These are phyloP conservation scores for Talaromyces verruculosus DNA, from an alignment of 2,329 filamentous ascomycete species.

Conservation along the genomic window DNA sequence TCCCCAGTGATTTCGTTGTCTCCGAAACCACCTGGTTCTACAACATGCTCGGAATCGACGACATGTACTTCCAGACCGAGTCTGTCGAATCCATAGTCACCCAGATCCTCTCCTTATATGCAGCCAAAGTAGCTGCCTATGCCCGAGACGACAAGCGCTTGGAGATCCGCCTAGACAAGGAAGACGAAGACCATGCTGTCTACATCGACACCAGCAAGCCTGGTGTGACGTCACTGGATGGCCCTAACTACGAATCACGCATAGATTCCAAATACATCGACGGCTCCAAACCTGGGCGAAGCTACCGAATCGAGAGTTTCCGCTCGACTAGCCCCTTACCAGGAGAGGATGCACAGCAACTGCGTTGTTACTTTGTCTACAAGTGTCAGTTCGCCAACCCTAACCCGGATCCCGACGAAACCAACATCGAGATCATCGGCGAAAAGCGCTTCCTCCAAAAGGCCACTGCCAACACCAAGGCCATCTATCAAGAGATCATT, in stretches of 20 bases:
- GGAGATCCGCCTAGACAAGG: conserved; percentile 94
- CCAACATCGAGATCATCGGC: conserved; percentile 83
- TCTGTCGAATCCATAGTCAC: conserved; percentile 81
- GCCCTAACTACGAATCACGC: conserved; percentile 89
- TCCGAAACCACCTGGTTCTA: conserved; percentile 95
- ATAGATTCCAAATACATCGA: conserved; percentile 96
- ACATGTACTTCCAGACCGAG: conserved; percentile 96
- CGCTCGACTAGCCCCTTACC: conserved; percentile 81
- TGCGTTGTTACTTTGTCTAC: conserved; percentile 99
- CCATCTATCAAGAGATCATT: conserved; percentile 93
- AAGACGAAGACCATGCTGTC: conserved; percentile 89
- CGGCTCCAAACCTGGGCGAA: conserved; percentile 66
- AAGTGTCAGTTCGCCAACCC: conserved; percentile 85
- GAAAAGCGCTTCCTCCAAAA: conserved; percentile 95
- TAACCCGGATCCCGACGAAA: conserved; percentile 73
- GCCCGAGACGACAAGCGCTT: conserved; percentile 90
- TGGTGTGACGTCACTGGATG: conserved; percentile 70
- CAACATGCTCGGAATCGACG: conserved; percentile 93
- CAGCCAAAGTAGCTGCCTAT: conserved; percentile 91
- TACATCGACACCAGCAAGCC: conserved; percentile 98
- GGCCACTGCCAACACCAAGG: conserved; percentile 91
- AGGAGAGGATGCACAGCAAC: conserved; percentile 70
- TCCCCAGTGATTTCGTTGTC: conserved; percentile 79
- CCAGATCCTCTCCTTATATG: conserved; percentile 94
- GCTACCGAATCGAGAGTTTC: conserved; percentile 96